Evolutionary conservation across 2,329 filamentous ascomycete species (phyloP), one percentile per base, ranked within the genome.

Genomic region (Trichoderma hamatum): DNA sequence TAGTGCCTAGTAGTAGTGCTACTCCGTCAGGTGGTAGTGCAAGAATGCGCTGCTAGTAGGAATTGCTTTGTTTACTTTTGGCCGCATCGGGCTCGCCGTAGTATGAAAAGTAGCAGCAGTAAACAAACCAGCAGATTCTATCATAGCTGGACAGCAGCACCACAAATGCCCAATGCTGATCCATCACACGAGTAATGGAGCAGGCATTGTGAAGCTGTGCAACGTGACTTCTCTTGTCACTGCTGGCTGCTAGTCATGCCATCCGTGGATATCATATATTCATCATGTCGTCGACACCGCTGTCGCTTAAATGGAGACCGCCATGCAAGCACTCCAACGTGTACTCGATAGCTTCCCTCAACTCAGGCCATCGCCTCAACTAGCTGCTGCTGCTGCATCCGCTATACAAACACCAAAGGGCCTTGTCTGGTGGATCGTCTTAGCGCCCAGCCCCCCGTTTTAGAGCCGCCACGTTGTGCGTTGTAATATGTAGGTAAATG

Each of bases 401-500:
- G 64, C 64, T 67, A 55, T 55, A 67, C 64, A 24, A 51, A 59
- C 56, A 61, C 55, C 65, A 61, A 67, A 61, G 24, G 13, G 36
- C n/a, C 63, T 59, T 55, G 54, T 24, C 43, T 24, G 56, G 65
- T 68, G 65, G 65, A 67, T 67, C 64, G 56, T 43, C 65, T 61
- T 68, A 60, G 56, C 65, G 55, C 65, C 65, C 65, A 68, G 65
- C 65, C 65, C 65, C 65, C 56, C 46, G 55, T 68, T 54, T 59
- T 68, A 43, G 65, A 60, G 65, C 65, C 65, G 65, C 65, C 65
- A 68, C 65, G 65, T 68, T 68, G 65, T 68, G 56, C 55, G 56
- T 68, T 67, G 64, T 64, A 64, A 54, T 28, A 43, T 64, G 49
- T 43, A 39, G 9, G 46, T 11, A 24, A 24, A 49, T 56, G 54